A percentile compares a stretch with the other conserved stretches of the same genome.
phyloP scores from a whole-genome alignment of 805 yeast species.

The Saccharomycopsis guyanensis region DNA sequence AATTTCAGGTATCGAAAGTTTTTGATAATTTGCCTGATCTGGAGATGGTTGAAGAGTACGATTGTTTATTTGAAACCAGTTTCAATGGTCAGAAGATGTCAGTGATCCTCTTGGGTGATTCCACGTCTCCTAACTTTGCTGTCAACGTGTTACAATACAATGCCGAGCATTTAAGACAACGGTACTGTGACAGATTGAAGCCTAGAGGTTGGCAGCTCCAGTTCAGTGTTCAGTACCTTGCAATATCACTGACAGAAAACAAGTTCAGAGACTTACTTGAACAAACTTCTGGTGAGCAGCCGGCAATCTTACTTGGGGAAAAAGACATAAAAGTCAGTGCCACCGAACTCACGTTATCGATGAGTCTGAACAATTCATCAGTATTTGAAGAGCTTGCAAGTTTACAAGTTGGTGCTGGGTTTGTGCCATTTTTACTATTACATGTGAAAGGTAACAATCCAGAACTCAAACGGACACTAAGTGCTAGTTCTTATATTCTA shows the following conservation, averaged over 20 bases:
- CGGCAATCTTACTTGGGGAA: conserved; percentile 7
- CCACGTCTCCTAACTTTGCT: background rate
- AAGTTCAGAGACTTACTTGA: conserved; percentile 1
- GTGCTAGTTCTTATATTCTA: conserved; percentile 6
- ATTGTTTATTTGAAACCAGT: conserved; percentile 6
- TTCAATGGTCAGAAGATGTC: conserved; percentile 7
- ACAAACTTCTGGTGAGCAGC: background rate
- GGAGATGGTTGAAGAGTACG: conserved; percentile 8
- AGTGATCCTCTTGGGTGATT: conserved; percentile 6
- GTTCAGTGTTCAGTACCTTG: conserved; percentile 10
- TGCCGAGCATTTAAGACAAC: background rate
- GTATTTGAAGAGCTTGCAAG: background rate
- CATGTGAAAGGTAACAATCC: conserved; percentile 9
- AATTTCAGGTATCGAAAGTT: conserved; percentile 1
- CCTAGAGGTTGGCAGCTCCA: conserved; percentile 13
- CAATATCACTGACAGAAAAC: conserved; percentile 3
- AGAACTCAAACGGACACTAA: background rate
- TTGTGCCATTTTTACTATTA: conserved; percentile 5
- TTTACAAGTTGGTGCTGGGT: background rate
- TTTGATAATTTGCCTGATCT: background rate
- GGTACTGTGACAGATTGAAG: conserved; percentile 2
- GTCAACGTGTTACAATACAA: background rate
- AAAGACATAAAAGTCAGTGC: conserved; percentile 5
- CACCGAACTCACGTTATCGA: background rate
- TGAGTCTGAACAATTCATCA: background rate